phyloP scores from a whole-genome alignment of 257 asterid genomes.

The Scutellaria minor region DNA sequence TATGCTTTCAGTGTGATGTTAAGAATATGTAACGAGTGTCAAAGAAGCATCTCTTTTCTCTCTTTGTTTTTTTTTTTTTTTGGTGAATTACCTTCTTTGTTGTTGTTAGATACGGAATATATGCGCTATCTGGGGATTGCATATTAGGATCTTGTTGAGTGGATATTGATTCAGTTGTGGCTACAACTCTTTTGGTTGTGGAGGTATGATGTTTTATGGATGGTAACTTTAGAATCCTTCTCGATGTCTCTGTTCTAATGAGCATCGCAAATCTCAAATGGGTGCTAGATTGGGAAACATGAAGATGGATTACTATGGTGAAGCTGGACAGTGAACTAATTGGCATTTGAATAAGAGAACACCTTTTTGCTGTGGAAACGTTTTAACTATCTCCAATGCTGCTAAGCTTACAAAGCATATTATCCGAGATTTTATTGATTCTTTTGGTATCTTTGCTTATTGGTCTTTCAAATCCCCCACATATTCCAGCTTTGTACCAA shows the following conservation, averaged over 20 bases:
- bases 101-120: conserved; percentile 79
- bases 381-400: conserved; percentile 46
- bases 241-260: conserved; percentile 77
- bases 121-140: conserved; percentile 84
- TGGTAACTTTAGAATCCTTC: conserved; percentile 74
- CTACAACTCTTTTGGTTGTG: conserved; percentile 71
- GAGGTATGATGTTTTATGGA: conserved; percentile 81
- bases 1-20: conserved; percentile 33
- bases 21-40: conserved; percentile 30
- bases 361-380: conserved; percentile 62
- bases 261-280: conserved; percentile 80
- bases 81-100: conserved; percentile 51
- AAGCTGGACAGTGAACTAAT: conserved; percentile 80
- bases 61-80: conserved; percentile 29
- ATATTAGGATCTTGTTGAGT: conserved; percentile 77
- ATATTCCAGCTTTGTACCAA: conserved; percentile 19
- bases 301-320: conserved; percentile 80
- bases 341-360: conserved; percentile 64
- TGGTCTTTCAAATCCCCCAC: conserved; percentile 42
- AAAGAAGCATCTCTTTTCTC: conserved; percentile 20
- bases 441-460: conserved; percentile 48
- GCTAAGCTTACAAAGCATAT: conserved; percentile 46
- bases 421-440: conserved; percentile 45
- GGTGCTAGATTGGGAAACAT: conserved; percentile 87
- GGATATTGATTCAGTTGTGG: conserved; percentile 64